These are phyloP conservation scores for Castanea mollissima DNA, from an alignment of 306 rosid species.

Conservation along the genomic window DNA sequence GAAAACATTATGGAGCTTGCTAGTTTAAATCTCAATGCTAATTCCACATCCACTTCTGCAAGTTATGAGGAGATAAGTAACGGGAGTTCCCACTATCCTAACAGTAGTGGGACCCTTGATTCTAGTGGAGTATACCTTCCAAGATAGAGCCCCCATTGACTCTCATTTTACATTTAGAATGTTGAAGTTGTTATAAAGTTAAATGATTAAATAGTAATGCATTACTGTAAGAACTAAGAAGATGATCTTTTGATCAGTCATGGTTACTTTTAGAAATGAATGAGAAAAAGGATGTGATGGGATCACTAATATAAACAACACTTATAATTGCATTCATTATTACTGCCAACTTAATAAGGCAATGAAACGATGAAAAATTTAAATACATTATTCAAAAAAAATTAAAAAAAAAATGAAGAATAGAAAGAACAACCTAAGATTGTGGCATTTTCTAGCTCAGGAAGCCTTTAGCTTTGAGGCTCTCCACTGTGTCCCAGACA, in stretches of 20 bases:
- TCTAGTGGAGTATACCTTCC: constrained; percentile 33
- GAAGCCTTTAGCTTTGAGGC: constrained; percentile 66
- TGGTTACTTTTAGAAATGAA: constrained; percentile 24
- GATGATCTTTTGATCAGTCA: constrained; percentile 15
- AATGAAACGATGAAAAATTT: not conserved
- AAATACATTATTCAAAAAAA: not conserved
- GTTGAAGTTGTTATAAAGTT: constrained; percentile 14
- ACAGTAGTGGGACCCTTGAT: constrained; percentile 27
- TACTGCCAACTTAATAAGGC: constrained; percentile 25
- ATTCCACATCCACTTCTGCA: constrained; percentile 48
- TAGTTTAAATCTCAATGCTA: constrained; percentile 4
- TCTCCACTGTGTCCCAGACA: constrained; percentile 60
- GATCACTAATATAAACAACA: not conserved
- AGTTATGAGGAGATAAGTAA: constrained; percentile 30
- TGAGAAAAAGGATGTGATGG: constrained; percentile 7
- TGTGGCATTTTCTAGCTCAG: constrained; percentile 21
- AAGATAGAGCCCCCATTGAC: too few relatives aligned
- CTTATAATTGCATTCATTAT: constrained; percentile 31
- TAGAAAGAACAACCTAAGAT: not conserved
- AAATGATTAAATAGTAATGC: not conserved
- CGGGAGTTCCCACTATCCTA: constrained; percentile 29
- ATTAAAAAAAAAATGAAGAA: not conserved
- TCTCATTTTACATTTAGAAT: too few relatives aligned
- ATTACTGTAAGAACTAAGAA: not conserved
- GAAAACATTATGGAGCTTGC: constrained; percentile 19